phyloP scores from a whole-genome alignment of 2,329 filamentous ascomycete species.

The Didymella pinodella region DNA sequence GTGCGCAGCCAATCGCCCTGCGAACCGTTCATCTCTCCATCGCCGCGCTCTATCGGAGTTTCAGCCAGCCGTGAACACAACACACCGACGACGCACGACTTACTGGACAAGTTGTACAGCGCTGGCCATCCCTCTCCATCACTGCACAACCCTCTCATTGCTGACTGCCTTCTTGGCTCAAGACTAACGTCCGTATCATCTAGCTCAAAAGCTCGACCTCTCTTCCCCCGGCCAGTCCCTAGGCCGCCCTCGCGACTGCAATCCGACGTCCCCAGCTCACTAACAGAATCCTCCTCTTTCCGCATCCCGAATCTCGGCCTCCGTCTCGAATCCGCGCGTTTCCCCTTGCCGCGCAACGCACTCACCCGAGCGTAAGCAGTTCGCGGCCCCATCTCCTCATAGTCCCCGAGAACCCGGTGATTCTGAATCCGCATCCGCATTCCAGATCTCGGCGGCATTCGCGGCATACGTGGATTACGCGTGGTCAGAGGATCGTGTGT shows the following conservation, averaged over 20 bases:
- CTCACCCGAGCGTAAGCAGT: constrained; percentile 7
- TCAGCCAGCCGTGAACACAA: constrained; percentile 1
- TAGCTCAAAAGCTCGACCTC: background rate
- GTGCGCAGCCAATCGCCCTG: constrained; percentile 7
- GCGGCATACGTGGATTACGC: constrained; percentile 12
- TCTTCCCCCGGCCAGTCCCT: background rate
- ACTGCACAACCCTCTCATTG: background rate
- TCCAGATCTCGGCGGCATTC: constrained; percentile 11
- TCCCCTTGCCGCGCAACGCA: constrained; percentile 13
- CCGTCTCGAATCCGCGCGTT: background rate
- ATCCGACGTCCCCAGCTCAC: background rate
- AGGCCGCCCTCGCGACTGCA: background rate
- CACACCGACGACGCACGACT: constrained; percentile 2
- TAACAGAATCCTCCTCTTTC: background rate
- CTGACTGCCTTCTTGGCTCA: background rate
- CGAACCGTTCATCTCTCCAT: background rate
- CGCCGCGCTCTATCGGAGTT: background rate
- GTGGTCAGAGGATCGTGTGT: constrained; percentile 11
- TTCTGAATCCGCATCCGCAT: constrained; percentile 3
- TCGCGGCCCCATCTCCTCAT: background rate
- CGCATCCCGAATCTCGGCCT: background rate
- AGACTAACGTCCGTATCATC: background rate
- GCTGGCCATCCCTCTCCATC: background rate
- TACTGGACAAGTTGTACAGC: constrained; percentile 4
- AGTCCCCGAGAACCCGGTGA: background rate